Percentiles rank a stretch among this genome's conserved stretches.
phyloP scores from a whole-genome alignment of 179 eudicot genomes.

The Amaranthus tricolor region DNA sequence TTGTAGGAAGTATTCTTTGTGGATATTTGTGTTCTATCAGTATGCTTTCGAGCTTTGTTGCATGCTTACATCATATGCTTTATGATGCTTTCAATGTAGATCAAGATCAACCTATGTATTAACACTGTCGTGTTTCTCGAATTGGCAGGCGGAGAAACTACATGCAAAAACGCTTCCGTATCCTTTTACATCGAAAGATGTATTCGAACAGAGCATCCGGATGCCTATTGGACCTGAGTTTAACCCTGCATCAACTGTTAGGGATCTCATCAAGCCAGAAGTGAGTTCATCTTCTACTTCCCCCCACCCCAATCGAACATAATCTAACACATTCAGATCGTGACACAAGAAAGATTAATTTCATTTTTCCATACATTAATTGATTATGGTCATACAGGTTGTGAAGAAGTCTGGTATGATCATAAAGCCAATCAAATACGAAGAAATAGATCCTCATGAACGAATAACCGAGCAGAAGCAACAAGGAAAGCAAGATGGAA shows the following conservation, averaged over 20 bases:
- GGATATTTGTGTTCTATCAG: background rate
- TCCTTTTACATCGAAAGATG: constrained; percentile 72
- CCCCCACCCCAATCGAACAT: background rate
- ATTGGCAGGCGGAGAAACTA: constrained; percentile 74
- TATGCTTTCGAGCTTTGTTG: background rate
- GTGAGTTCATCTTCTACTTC: constrained; percentile 35
- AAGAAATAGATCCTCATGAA: constrained; percentile 57
- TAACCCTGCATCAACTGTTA: constrained; percentile 62
- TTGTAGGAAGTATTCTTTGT: too few species aligned
- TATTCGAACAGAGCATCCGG: constrained; percentile 66
- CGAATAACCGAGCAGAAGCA: constrained; percentile 34
- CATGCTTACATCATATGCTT: background rate
- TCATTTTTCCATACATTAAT: constrained; percentile 5
- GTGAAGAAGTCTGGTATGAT: constrained; percentile 81
- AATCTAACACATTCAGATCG: background rate
- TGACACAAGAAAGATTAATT: background rate
- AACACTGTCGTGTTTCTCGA: constrained; percentile 13
- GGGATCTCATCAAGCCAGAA: constrained; percentile 84
- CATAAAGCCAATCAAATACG: constrained; percentile 67
- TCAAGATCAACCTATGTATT: background rate
- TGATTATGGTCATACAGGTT: constrained; percentile 46
- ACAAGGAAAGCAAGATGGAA: constrained; percentile 31
- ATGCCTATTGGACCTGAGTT: constrained; percentile 97
- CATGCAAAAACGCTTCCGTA: constrained; percentile 64
- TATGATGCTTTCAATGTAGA: background rate